Percentiles rank a stretch among this genome's conserved stretches.
phyloP scores from a whole-genome alignment of 164 flowering plant genomes.

The Dillenia turbinata region DNA sequence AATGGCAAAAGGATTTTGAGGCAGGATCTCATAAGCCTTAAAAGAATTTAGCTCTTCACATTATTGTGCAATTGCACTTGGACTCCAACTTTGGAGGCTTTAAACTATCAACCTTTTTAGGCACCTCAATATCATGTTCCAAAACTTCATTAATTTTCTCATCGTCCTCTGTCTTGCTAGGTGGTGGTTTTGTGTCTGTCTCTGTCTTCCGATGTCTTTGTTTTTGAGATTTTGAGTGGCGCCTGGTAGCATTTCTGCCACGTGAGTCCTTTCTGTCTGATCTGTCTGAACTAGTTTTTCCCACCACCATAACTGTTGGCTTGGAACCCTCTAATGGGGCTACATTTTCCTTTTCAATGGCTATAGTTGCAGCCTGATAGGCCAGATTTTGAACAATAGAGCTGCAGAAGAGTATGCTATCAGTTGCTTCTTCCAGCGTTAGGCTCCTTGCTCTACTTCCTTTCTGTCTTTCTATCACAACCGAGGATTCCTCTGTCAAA shows the following conservation, averaged over 20 bases:
- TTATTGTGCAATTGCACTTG: conserved; percentile 87
- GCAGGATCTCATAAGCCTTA: neutral
- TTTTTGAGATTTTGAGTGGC: conserved; percentile 51
- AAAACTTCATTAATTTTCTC: conserved; percentile 32
- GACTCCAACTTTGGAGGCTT: conserved; percentile 84
- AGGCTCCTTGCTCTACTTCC: conserved; percentile 57
- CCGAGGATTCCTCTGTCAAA: conserved; percentile 61
- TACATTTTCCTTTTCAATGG: conserved; percentile 58
- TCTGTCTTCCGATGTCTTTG: conserved; percentile 44
- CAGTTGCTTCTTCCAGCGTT: conserved; percentile 91
- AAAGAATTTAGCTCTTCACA: conserved; percentile 34
- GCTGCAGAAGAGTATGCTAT: conserved; percentile 86
- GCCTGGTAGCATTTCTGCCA: conserved; percentile 30
- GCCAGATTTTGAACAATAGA: conserved; percentile 84
- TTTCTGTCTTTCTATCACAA: conserved; percentile 37
- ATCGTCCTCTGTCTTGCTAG: conserved; percentile 30
- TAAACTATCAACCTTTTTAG: conserved; percentile 34
- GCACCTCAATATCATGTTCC: conserved; percentile 32
- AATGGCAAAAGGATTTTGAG: too few relatives aligned
- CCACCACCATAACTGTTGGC: conserved; percentile 58
- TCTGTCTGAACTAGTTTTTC: conserved; percentile 39
- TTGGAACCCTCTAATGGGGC: conserved; percentile 40
- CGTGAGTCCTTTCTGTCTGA: conserved; percentile 36
- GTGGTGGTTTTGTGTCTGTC: conserved; percentile 30
- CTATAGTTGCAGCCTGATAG: conserved; percentile 73